phyloP scores from a whole-genome alignment of 2,329 filamentous ascomycete species.

The Ascochyta koolunga region DNA sequence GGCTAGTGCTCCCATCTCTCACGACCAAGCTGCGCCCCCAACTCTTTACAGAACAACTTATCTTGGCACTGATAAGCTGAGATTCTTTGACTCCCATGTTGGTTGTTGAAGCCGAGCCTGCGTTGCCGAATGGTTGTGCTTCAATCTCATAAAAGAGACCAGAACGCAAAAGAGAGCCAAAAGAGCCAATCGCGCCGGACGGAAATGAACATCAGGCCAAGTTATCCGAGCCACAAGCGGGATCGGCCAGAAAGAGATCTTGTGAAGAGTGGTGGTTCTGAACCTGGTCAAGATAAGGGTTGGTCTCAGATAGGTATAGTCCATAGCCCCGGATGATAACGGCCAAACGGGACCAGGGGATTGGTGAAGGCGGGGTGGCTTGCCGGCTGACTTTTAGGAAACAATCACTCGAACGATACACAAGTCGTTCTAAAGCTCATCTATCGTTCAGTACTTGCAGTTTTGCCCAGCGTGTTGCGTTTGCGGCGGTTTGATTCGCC shows the following conservation, averaged over 20 bases:
- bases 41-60: conserved; percentile 17
- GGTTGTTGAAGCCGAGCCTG: conserved; percentile 16
- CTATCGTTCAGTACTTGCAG: conserved; percentile 22
- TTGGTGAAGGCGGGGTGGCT: conserved; percentile 18
- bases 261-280: conserved; percentile 21
- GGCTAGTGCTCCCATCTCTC: conserved; percentile 17
- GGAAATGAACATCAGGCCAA: conserved; percentile 19
- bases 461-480: conserved; percentile 18
- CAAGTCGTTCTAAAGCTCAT: conserved; percentile 7
- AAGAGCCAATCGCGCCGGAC: conserved; percentile 17
- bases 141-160: conserved; percentile 17
- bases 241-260: conserved; percentile 13
- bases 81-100: conserved; percentile 13
- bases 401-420: conserved; percentile 2
- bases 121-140: conserved; percentile 9
- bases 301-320: conserved; percentile 14
- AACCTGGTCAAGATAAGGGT: conserved; percentile 32
- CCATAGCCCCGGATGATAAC: conserved; percentile 4
- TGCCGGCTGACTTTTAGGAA: conserved; percentile 17
- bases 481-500: conserved; percentile 29
- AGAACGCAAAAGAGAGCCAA: neutral
- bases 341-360: conserved; percentile 1
- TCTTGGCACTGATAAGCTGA: conserved; percentile 45
- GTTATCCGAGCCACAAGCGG: conserved; percentile 13
- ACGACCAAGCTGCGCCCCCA: conserved; percentile 26